Evolutionary conservation across 1,139 yeast species (phyloP).

Genomic region (Schwanniomyces etchellsii): DNA sequence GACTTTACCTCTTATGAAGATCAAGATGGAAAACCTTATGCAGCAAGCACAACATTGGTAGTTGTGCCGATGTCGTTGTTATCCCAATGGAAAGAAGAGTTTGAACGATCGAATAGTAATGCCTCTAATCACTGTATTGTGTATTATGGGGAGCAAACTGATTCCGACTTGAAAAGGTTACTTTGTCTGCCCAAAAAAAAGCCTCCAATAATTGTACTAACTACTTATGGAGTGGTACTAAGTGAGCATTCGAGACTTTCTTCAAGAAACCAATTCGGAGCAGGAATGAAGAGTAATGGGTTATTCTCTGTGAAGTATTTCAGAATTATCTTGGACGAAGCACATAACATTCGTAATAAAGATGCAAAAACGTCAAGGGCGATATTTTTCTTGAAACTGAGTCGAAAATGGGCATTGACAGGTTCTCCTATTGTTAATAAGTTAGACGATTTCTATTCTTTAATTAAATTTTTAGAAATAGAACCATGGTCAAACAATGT

Average conservation of each 20-base stretch:
- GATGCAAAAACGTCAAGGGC: constrained; percentile 79
- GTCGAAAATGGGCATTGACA: constrained; percentile 79
- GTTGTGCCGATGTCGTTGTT: constrained; percentile 89
- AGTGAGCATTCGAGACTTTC: constrained; percentile 55
- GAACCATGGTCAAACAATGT: constrained; percentile 89
- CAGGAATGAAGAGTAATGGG: constrained; percentile 39
- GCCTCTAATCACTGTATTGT: constrained; percentile 42
- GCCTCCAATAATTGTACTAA: constrained; percentile 71
- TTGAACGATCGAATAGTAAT: constrained; percentile 51
- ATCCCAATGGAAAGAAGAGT: constrained; percentile 88
- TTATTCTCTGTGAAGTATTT: constrained; percentile 71
- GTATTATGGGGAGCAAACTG: constrained; percentile 69
- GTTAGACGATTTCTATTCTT: constrained; percentile 78
- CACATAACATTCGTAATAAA: constrained; percentile 82
- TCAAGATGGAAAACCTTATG: constrained; percentile 38
- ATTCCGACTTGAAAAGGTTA: constrained; percentile 37
- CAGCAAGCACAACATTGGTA: constrained; percentile 67
- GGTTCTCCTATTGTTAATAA: constrained; percentile 94
- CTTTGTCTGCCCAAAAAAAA: constrained; percentile 32
- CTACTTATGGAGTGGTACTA: constrained; percentile 85
- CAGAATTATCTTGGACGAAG: constrained; percentile 85
- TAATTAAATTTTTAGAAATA: constrained; percentile 66
- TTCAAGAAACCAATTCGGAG: constrained; percentile 21
- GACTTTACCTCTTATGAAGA: constrained; percentile 1
- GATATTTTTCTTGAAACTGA: constrained; percentile 56